A percentile compares a stretch with the other conserved stretches of the same genome.
phyloP scores from a whole-genome alignment of 2,329 filamentous ascomycete genomes.

The Paecilomyces dactylethromorphus region DNA sequence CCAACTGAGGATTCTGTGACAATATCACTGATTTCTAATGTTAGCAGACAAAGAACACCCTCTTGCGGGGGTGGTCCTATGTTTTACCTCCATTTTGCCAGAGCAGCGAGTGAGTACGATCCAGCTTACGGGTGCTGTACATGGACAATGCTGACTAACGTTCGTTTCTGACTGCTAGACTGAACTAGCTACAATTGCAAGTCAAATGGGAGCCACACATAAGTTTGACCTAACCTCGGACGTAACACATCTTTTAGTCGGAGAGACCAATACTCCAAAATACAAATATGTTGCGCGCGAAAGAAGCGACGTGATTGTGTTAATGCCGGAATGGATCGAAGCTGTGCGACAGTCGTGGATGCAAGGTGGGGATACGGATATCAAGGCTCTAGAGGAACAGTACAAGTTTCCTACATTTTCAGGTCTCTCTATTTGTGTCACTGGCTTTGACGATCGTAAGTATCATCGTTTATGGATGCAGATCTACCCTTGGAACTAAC shows the following conservation, averaged over 20 bases:
- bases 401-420: constrained; percentile 39
- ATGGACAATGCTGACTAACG: constrained; percentile 5
- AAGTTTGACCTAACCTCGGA: constrained; percentile 92
- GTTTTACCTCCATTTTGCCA: constrained; percentile 77
- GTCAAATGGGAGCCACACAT: constrained; percentile 79
- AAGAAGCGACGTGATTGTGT: constrained; percentile 75
- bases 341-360: constrained; percentile 76
- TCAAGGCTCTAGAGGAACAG: constrained; percentile 60
- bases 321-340: constrained; percentile 78
- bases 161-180: constrained; percentile 20
- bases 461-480: background rate
- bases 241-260: constrained; percentile 89
- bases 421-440: constrained; percentile 59
- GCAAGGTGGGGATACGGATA: constrained; percentile 66
- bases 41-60: constrained; percentile 54
- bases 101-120: constrained; percentile 62
- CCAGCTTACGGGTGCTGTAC: background rate
- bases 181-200: constrained; percentile 43
- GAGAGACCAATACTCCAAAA: constrained; percentile 82
- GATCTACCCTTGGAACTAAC: constrained; percentile 4
- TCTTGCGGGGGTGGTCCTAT: constrained; percentile 68
- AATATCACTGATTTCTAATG: background rate
- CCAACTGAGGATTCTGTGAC: constrained; percentile 11
- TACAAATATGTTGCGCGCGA: constrained; percentile 92
- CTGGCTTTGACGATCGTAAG: constrained; percentile 62